Percentiles rank a stretch among this genome's conserved stretches.
Conservation (phyloP, 345 rosid genomes). For the Salix suchowensis region DNA sequence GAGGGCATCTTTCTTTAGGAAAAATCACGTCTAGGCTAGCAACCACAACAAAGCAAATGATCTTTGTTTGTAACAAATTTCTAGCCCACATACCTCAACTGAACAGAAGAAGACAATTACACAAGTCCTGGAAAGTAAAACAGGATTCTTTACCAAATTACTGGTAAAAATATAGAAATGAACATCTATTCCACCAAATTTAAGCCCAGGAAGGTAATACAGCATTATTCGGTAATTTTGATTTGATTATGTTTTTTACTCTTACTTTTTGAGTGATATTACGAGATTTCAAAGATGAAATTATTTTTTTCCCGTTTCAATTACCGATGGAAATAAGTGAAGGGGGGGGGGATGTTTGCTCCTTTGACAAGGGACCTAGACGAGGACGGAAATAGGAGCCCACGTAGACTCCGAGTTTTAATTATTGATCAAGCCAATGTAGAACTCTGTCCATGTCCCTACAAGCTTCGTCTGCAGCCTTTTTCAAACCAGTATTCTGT, state of each 20-base stretch:
- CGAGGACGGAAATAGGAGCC: too few relatives aligned
- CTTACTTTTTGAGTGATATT: too few relatives aligned
- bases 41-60: background rate
- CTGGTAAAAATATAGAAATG: background rate
- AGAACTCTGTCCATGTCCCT: background rate
- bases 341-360: too few relatives aligned
- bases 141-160: background rate
- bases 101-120: background rate
- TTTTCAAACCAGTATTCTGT: background rate
- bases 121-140: background rate
- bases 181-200: background rate
- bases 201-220: too few relatives aligned
- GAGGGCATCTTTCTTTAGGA: slow-evolving; percentile 18
- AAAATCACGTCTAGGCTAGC: background rate
- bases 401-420: too few relatives aligned
- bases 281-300: too few relatives aligned
- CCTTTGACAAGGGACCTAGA: too few relatives aligned
- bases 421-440: too few relatives aligned
- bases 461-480: background rate
- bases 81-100: slow-evolving; percentile 5
- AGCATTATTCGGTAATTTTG: too few relatives aligned
- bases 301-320: too few relatives aligned
- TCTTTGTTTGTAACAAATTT: background rate
- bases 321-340: too few relatives aligned
- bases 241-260: too few relatives aligned